Conservation (phyloP, 2,329 filamentous ascomycete species). For the Penicillium sp. region DNA sequence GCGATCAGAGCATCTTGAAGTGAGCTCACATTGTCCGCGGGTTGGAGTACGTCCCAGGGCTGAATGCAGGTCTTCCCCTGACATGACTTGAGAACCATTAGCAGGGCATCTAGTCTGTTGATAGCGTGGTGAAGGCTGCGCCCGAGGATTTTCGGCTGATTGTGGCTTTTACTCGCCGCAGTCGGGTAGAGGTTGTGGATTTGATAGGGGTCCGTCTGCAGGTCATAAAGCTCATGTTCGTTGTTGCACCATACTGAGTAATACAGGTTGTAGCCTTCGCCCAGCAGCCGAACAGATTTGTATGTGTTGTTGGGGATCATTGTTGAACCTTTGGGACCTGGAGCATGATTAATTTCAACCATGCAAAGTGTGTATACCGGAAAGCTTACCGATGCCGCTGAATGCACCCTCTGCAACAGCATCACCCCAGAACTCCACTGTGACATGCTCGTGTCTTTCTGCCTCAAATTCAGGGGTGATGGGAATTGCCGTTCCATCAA, state of each 20-base stretch:
- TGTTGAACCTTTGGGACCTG: conserved; percentile 21
- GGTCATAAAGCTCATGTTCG: conserved; percentile 45
- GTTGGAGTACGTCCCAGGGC: conserved; percentile 42
- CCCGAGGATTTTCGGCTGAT: conserved; percentile 19
- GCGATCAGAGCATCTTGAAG: conserved; percentile 34
- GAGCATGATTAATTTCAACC: background rate
- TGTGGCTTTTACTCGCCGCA: background rate
- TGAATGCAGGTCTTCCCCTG: conserved; percentile 36
- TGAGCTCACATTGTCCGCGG: conserved; percentile 28
- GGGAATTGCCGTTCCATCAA: conserved; percentile 59
- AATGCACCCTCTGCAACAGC: conserved; percentile 34
- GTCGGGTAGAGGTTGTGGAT: conserved; percentile 35
- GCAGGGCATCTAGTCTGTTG: conserved; percentile 36
- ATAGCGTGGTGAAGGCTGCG: conserved; percentile 22
- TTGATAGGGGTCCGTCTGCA: conserved; percentile 37
- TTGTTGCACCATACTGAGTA: conserved; percentile 46
- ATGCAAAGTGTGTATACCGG: too few species aligned
- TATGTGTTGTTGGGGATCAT: conserved; percentile 40
- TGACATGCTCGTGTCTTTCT: conserved; percentile 55
- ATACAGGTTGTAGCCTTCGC: conserved; percentile 39
- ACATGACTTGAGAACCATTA: conserved; percentile 44
- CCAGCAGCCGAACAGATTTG: conserved; percentile 41
- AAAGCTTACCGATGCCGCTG: conserved; percentile 25
- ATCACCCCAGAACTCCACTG: conserved; percentile 59
- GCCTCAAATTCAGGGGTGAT: conserved; percentile 31